A percentile compares a stretch with the other conserved stretches of the same genome.
Evolutionary conservation across 2,329 filamentous ascomycete genomes (phyloP).

Genomic region (Graphilbum sp.): DNA sequence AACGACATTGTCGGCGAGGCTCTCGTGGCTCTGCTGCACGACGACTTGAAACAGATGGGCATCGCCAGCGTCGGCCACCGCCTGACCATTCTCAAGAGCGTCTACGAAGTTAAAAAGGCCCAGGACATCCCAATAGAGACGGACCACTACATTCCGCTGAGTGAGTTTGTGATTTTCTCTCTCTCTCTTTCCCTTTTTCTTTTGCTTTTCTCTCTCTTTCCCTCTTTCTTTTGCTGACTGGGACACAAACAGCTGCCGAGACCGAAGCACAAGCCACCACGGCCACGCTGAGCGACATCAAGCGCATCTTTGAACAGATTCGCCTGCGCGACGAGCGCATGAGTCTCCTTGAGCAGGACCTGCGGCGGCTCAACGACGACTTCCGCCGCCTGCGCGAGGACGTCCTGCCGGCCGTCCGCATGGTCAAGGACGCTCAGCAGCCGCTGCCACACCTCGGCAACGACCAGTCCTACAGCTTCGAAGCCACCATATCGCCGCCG

Average conservation of each 20-base stretch:
- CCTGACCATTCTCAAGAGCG: slow-evolving; percentile 83
- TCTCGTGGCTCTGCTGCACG: slow-evolving; percentile 72
- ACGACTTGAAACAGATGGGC: slow-evolving; percentile 90
- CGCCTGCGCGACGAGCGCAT: slow-evolving; percentile 83
- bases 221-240: neutral
- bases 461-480: slow-evolving; percentile 27
- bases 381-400: slow-evolving; percentile 82
- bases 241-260: slow-evolving; percentile 70
- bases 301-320: slow-evolving; percentile 77
- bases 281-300: slow-evolving; percentile 85
- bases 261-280: slow-evolving; percentile 70
- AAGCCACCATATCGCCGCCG: slow-evolving; percentile 10
- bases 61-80: slow-evolving; percentile 86
- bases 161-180: slow-evolving; percentile 33
- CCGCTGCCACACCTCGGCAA: slow-evolving; percentile 49
- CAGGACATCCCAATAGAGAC: slow-evolving; percentile 83
- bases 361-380: slow-evolving; percentile 73
- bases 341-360: slow-evolving; percentile 63
- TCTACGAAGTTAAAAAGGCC: slow-evolving; percentile 91
- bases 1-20: slow-evolving; percentile 91
- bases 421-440: slow-evolving; percentile 82
- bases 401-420: slow-evolving; percentile 73
- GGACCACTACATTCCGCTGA: slow-evolving; percentile 84
- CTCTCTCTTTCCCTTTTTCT: neutral
- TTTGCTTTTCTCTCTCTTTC: neutral